phyloP scores from a whole-genome alignment of 768 basidiomycete genomes.

The Tulasnella sp. region DNA sequence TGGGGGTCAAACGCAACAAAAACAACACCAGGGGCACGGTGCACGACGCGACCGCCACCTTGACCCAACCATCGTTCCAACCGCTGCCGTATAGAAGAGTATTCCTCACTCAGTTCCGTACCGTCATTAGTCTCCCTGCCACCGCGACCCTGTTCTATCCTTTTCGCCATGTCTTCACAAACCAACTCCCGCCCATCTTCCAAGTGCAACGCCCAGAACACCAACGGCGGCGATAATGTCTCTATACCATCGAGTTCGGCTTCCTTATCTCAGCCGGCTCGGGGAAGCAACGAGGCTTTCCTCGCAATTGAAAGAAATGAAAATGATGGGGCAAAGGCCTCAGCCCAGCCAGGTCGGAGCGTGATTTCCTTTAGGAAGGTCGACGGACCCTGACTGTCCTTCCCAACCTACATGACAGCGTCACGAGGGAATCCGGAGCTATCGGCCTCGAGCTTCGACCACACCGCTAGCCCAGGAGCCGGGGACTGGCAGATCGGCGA shows the following conservation, averaged over 20 bases:
- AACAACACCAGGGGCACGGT: neutral
- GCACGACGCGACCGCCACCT: neutral
- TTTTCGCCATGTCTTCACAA: neutral
- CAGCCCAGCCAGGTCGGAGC: neutral
- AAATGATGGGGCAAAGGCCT: neutral
- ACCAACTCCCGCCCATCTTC: neutral
- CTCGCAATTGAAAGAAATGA: neutral
- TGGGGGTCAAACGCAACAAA: neutral
- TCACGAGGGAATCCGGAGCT: neutral
- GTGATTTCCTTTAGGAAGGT: neutral
- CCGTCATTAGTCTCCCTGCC: neutral
- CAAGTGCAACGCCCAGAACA: neutral
- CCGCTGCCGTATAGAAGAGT: neutral
- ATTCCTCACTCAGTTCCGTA: neutral
- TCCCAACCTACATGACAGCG: neutral
- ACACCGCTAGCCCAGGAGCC: neutral
- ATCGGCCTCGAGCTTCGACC: neutral
- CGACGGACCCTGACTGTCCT: neutral
- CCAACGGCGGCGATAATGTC: neutral
- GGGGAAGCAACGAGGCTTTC: neutral
- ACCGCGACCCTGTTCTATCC: neutral
- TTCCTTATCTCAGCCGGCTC: neutral
- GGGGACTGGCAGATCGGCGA: slow-evolving; percentile 3
- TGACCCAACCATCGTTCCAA: neutral
- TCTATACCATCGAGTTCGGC: neutral